These are phyloP conservation scores for Suillus ampliporus DNA, from an alignment of 768 basidiomycete genomes.

Conservation along the genomic window DNA sequence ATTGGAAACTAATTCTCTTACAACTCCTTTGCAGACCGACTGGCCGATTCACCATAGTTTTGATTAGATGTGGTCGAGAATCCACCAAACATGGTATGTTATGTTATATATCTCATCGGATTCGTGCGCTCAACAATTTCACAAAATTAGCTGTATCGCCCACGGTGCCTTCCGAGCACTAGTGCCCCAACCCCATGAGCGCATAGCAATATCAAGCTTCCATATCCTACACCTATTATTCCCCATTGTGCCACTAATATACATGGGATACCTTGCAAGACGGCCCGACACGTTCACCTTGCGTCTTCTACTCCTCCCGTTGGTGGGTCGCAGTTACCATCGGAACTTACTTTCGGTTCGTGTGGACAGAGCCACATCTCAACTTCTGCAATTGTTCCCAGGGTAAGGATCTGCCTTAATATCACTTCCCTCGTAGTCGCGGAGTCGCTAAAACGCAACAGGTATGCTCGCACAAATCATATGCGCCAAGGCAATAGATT, in stretches of 20 bases:
- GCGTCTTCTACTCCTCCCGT: slow-evolving; percentile 67
- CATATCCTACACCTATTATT: slow-evolving; percentile 43
- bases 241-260: slow-evolving; percentile 59
- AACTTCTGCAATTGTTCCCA: slow-evolving; percentile 75
- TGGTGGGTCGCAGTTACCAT: slow-evolving; percentile 54
- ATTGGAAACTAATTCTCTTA: not conserved
- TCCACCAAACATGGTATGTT: slow-evolving; percentile 1
- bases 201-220: slow-evolving; percentile 53
- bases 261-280: slow-evolving; percentile 75
- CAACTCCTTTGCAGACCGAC: too few relatives aligned
- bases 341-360: slow-evolving; percentile 60
- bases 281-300: slow-evolving; percentile 66
- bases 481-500: slow-evolving; percentile 68
- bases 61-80: slow-evolving; percentile 6
- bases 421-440: slow-evolving; percentile 2
- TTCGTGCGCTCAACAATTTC: not conserved
- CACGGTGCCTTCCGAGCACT: slow-evolving; percentile 49
- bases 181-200: slow-evolving; percentile 55
- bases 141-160: slow-evolving; percentile 13
- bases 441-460: slow-evolving; percentile 20
- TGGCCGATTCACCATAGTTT: not conserved
- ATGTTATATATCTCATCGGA: not conserved
- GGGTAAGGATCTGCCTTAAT: slow-evolving; percentile 43
- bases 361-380: slow-evolving; percentile 56
- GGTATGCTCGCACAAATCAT: slow-evolving; percentile 56